Base-by-base conservation (phyloP, 2,329 filamentous ascomycete species). In the Rhynchosporium secalis region DNA sequence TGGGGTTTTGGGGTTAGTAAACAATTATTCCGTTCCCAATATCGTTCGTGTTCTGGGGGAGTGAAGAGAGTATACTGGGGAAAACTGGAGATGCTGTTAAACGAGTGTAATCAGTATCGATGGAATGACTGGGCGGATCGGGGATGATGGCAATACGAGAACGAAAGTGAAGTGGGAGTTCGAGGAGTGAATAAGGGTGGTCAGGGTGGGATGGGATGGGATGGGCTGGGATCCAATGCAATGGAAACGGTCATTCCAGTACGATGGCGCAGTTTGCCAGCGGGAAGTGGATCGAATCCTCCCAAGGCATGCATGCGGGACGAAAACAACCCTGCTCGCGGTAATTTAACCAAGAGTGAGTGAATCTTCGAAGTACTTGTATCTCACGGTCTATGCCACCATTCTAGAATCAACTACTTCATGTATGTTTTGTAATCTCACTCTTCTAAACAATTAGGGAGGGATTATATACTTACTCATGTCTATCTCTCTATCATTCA, bases 181-280 rank as follows among this genome's bases (percentile, higher is more conserved):
- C 36, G 51, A 28, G 51, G 51, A 54, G 40, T 54, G 51, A 36
- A n/a, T 20, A 20, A 26, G 20, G 31, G 33, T 38, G 49, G 49
- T 51, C 4, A 31, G 9, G 49, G 46, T 31, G 26, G 26, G 20
- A 20, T 20, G 20, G 20, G 1, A 1, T 20, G 20, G 20, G 20
- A 20, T 20, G 20, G 20, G 1, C 20, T 20, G 20, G 20, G 20
- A 20, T 1, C 20, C 20, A 20, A 20, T 20, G 20, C 20, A 20
- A 20, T 20, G 20, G 20, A 20, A 20, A 1, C 20, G 20, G 20
- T 20, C 20, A 1, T 20, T 1, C 20, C 20, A 20, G 20, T 20
- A 20, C 20, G 20, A 20, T 33, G 51, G 51, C 51, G 51, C 51
- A 36, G 36, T 3, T 38, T 38, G n/a, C 36, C 20, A 52, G n/a